phyloP scores from a whole-genome alignment of 139 green algal species.

The Coelastrella sp. region DNA sequence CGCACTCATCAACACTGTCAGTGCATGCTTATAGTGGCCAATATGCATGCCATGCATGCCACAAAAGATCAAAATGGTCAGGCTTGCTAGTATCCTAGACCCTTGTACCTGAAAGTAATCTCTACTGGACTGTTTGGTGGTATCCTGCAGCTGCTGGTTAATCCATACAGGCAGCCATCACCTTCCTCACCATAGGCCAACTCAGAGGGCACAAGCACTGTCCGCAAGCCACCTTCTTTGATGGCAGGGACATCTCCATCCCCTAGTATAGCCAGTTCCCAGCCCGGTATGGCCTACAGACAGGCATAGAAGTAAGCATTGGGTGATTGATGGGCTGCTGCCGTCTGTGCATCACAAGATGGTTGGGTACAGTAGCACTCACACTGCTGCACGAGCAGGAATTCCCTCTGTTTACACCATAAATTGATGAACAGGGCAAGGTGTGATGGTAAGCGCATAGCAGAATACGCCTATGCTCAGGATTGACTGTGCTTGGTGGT shows the following conservation, averaged over 20 bases:
- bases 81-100: constrained; percentile 26
- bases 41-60: too few species aligned
- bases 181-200: constrained; percentile 21
- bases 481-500: too few species aligned
- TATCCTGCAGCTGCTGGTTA: constrained; percentile 25
- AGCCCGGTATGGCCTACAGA: constrained; percentile 37
- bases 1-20: too few species aligned
- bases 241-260: constrained; percentile 6
- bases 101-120: constrained; percentile 45
- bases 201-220: constrained; percentile 32
- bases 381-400: too few species aligned
- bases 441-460: too few species aligned
- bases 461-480: too few species aligned
- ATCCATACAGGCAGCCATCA: constrained; percentile 41
- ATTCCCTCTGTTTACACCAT: too few species aligned
- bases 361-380: too few species aligned
- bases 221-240: constrained; percentile 20
- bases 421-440: too few species aligned
- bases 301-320: background rate
- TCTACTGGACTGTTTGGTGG: constrained; percentile 39
- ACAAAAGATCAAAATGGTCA: background rate
- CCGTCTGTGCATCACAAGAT: background rate
- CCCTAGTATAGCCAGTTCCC: constrained; percentile 26
- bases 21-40: too few species aligned
- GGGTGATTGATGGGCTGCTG: background rate